These are phyloP conservation scores for Penicillium soppii DNA, from an alignment of 495 filamentous ascomycete species.

Conservation along the genomic window DNA sequence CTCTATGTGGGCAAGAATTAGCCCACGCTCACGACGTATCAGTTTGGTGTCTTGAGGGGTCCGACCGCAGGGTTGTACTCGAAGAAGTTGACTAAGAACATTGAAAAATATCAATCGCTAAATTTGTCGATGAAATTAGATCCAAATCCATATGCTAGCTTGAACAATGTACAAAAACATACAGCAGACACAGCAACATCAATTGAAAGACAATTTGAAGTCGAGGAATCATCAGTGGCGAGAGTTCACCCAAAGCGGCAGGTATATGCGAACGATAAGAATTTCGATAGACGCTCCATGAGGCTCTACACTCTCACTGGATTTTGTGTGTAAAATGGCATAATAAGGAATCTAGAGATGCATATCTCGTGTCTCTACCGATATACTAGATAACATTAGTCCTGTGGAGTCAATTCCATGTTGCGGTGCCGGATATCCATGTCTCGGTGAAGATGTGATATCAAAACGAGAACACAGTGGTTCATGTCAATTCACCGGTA, in stretches of 20 bases:
- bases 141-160: too few species aligned
- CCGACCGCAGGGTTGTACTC: too few species aligned
- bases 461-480: too few species aligned
- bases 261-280: conserved; percentile 26
- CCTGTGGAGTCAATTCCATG: neutral
- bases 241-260: conserved; percentile 15
- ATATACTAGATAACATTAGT: neutral
- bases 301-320: too few species aligned
- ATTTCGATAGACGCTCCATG: conserved; percentile 12
- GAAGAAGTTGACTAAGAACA: too few species aligned
- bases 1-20: too few species aligned
- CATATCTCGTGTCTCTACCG: neutral
- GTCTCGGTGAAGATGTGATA: neutral
- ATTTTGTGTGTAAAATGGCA: neutral
- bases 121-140: too few species aligned
- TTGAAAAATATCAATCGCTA: too few species aligned
- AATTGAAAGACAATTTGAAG: neutral
- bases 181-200: neutral
- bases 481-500: too few species aligned
- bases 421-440: neutral
- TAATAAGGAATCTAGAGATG: neutral
- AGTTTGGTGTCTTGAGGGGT: too few species aligned
- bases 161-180: neutral
- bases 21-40: neutral
- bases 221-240: conserved; percentile 14